Evolutionary conservation across 73 alveolate species (phyloP).

Genomic region (Paramecium sonneborni): DNA sequence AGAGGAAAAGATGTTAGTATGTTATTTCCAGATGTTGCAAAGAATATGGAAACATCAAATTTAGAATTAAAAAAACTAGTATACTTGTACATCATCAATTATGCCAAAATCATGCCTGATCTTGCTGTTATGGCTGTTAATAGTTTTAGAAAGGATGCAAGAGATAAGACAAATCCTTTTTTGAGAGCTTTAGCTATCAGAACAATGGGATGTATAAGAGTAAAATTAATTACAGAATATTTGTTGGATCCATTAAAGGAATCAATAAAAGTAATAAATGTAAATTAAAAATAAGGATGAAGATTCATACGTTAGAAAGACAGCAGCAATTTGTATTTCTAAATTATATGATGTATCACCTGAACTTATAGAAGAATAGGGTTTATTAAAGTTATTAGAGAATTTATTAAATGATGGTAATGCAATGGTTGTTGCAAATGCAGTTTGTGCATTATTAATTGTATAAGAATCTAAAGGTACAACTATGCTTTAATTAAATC

Average conservation of each 20-base stretch:
- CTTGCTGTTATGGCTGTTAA: conserved; percentile 98
- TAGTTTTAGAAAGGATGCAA: conserved; percentile 92
- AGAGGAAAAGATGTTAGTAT: conserved; percentile 66
- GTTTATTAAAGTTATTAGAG: conserved; percentile 93
- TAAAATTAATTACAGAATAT: conserved; percentile 86
- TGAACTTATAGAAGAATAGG: conserved; percentile 96
- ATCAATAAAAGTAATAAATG: conserved; percentile 41
- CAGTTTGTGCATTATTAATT: conserved; percentile 94
- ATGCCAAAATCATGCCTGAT: conserved; percentile 99
- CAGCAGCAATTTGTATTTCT: conserved; percentile 98
- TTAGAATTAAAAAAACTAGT: conserved; percentile 97
- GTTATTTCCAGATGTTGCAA: conserved; percentile 69
- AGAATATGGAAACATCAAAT: conserved; percentile 63
- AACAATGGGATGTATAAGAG: conserved; percentile 97
- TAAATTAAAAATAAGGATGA: conserved; percentile 75
- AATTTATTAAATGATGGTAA: conserved; percentile 91
- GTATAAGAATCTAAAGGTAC: conserved; percentile 79
- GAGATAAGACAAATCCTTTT: conserved; percentile 85
- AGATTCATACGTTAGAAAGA: conserved; percentile 99
- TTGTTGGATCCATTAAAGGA: conserved; percentile 88
- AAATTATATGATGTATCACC: conserved; percentile 94
- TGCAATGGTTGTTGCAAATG: conserved; percentile 98
- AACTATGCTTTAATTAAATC: conserved; percentile 58
- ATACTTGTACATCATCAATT: conserved; percentile 97
- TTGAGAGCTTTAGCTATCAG: conserved; percentile 94